Conservation (phyloP, 2,329 filamentous ascomycete species). For the Cladosporium sphaerospermum region DNA sequence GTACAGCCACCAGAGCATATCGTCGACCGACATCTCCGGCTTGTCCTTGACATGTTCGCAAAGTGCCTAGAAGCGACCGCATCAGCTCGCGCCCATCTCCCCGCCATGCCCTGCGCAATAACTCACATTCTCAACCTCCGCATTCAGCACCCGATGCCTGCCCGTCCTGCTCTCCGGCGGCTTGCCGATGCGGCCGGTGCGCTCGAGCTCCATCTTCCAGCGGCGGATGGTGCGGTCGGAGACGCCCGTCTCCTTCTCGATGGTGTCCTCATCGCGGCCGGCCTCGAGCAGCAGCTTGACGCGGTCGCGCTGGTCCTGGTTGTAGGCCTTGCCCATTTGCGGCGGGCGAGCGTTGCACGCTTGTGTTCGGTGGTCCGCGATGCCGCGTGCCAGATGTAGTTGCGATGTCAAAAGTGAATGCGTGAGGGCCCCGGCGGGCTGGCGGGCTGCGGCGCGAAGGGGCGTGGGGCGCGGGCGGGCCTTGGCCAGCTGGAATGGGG, state of each 20-base stretch:
- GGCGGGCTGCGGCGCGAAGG: too few species aligned
- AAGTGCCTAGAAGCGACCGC: constrained; percentile 19
- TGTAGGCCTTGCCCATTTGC: constrained; percentile 23
- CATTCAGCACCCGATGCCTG: constrained; percentile 29
- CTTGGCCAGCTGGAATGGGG: too few species aligned
- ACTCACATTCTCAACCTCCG: constrained; percentile 29
- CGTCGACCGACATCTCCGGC: constrained; percentile 31
- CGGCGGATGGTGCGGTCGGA: constrained; percentile 30
- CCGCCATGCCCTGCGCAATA: background rate
- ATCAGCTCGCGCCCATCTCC: background rate
- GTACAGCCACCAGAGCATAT: constrained; percentile 36
- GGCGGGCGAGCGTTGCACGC: background rate
- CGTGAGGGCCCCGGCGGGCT: too few species aligned
- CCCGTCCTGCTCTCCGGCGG: constrained; percentile 32
- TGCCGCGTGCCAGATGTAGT: too few species aligned
- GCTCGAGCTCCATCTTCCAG: constrained; percentile 34
- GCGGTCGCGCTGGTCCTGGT: constrained; percentile 21
- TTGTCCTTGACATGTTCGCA: constrained; percentile 31
- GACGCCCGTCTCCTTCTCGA: constrained; percentile 33
- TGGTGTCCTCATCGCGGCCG: constrained; percentile 30
- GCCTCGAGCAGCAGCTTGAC: constrained; percentile 28
- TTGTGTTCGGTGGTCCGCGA: too few species aligned
- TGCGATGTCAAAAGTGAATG: too few species aligned
- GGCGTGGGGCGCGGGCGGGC: too few species aligned
- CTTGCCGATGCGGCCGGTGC: constrained; percentile 33